Percentiles rank a stretch among this genome's conserved stretches.
phyloP scores from a whole-genome alignment of 148 eudicot genomes.

The Bassia scoparia region DNA sequence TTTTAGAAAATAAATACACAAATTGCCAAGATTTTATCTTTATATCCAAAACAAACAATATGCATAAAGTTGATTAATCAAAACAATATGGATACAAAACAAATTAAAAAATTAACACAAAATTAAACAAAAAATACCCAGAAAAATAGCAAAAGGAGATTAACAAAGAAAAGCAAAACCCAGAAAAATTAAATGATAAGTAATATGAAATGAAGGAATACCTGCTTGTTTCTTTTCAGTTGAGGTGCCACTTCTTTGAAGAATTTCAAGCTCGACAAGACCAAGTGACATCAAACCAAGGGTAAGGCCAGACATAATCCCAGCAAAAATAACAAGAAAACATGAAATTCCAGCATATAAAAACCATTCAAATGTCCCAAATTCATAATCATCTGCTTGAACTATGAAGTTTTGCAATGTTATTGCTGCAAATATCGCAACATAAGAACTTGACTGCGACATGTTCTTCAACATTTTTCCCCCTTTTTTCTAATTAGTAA shows the following conservation, averaged over 20 bases:
- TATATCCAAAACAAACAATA: not conserved
- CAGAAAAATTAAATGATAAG: too few relatives aligned
- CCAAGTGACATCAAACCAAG: constrained; percentile 90
- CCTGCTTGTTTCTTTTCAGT: constrained; percentile 90
- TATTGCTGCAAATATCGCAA: not conserved
- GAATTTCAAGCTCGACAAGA: constrained; percentile 88
- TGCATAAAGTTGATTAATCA: not conserved
- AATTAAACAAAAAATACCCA: too few relatives aligned
- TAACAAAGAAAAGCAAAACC: not conserved
- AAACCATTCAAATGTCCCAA: constrained; percentile 63
- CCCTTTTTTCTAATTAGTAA: too few relatives aligned
- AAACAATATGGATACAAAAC: not conserved
- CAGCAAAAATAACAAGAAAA: constrained; percentile 74
- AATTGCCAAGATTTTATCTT: too few relatives aligned
- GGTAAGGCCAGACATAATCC: constrained; percentile 91
- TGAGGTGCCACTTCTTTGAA: constrained; percentile 66
- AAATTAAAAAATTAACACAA: too few relatives aligned
- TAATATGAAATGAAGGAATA: not conserved
- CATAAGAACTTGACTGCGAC: not conserved
- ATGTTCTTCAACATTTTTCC: not conserved
- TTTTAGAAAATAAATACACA: not conserved
- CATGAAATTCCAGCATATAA: constrained; percentile 72
- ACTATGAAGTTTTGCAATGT: constrained; percentile 24
- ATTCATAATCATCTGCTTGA: constrained; percentile 42
- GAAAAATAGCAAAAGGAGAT: not conserved